Conservation (phyloP, 2,329 filamentous ascomycete species). For the Xenoacremonium recifei region DNA sequence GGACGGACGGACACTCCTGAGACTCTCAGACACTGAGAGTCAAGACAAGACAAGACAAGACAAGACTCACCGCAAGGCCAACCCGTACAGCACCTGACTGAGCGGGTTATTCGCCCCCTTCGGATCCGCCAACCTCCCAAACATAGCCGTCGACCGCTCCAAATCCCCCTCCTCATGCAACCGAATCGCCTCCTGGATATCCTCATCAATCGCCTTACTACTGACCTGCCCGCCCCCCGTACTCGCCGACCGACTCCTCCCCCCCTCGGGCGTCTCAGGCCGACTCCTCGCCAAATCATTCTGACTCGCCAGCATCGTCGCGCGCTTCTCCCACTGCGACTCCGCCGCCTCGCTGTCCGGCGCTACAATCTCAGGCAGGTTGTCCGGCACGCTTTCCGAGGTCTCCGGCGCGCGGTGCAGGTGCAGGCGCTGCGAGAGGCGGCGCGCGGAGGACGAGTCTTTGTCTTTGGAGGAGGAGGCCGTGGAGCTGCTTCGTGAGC, state of each 20-base stretch:
- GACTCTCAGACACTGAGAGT: too few species aligned
- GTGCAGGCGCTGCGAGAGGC: conserved; percentile 70
- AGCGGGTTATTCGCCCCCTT: conserved; percentile 86
- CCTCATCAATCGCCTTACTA: conserved; percentile 57
- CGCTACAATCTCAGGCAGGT: conserved; percentile 72
- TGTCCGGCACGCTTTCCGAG: conserved; percentile 72
- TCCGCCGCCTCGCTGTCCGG: conserved; percentile 52
- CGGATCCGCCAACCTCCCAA: conserved; percentile 79
- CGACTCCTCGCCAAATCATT: conserved; percentile 49
- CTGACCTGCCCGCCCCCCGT: conserved; percentile 36
- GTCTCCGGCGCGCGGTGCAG: conserved; percentile 57
- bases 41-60: conserved; percentile 8
- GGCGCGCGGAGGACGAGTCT: conserved; percentile 36
- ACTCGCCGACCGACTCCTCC: too few species aligned
- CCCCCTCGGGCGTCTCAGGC: conserved; percentile 38
- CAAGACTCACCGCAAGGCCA: conserved; percentile 72
- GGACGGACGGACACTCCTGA: too few species aligned
- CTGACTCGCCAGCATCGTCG: conserved; percentile 78
- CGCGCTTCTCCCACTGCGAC: conserved; percentile 87
- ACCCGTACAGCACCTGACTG: conserved; percentile 92
- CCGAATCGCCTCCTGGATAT: conserved; percentile 94
- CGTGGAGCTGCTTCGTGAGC: conserved; percentile 49
- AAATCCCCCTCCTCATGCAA: conserved; percentile 85
- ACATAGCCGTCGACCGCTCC: conserved; percentile 77
- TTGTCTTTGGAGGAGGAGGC: conserved; percentile 36